Evolutionary conservation across 2,329 filamentous ascomycete genomes (phyloP).

Genomic region (Neofusicoccum ribis): DNA sequence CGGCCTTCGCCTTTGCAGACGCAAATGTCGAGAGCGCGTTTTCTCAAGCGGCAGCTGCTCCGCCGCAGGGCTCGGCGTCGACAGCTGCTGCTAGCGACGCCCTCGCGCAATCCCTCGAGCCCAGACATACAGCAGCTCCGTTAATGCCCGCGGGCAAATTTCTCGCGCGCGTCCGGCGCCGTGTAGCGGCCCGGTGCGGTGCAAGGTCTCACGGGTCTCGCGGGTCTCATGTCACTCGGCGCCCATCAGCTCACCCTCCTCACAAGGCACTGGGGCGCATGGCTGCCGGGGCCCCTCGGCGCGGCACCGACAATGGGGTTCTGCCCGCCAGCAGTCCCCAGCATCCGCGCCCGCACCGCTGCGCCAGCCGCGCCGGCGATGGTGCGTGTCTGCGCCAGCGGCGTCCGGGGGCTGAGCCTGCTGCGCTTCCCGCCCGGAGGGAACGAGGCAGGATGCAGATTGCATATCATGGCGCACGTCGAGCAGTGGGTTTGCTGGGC

Average conservation of each 20-base stretch:
- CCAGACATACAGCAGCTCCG: neutral
- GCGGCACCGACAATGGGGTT: conserved; percentile 11
- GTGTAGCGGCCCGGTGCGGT: conserved; percentile 11
- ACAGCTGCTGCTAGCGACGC: neutral
- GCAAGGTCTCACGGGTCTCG: neutral
- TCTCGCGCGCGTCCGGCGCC: neutral
- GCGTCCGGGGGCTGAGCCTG: neutral
- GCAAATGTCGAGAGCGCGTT: neutral
- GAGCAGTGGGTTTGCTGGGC: neutral
- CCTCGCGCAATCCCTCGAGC: neutral
- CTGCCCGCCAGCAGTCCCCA: neutral
- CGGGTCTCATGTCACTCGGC: neutral
- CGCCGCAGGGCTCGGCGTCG: neutral
- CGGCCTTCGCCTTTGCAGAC: neutral
- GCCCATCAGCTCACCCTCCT: neutral
- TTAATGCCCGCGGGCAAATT: neutral
- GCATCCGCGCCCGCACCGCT: neutral
- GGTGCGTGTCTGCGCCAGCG: neutral
- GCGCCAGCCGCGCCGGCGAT: neutral
- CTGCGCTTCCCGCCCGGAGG: neutral
- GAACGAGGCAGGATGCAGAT: neutral
- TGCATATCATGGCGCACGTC: neutral
- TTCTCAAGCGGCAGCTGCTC: conserved; percentile 1
- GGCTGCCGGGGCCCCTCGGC: neutral
- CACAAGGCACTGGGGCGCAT: too few relatives aligned